Evolutionary conservation across 352 stramenopile genomes (phyloP).

Genomic region (Sclerospora graminicola): DNA sequence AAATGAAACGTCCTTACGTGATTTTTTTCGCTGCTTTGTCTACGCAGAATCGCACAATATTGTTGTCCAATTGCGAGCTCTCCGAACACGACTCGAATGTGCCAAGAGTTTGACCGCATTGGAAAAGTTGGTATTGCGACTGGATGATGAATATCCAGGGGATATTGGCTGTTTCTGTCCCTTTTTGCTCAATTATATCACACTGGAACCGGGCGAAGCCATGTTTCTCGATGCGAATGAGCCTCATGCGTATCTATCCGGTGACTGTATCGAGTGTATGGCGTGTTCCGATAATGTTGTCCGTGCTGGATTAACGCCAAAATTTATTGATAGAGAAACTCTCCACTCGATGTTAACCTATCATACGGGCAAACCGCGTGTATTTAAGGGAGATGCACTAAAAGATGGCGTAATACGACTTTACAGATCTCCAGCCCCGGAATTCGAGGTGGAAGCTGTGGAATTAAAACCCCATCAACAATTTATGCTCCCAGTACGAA

Average conservation of each 20-base stretch:
- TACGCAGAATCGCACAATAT: constrained; percentile 65
- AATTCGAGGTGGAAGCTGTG: constrained; percentile 86
- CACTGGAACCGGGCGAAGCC: constrained; percentile 90
- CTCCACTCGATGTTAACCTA: constrained; percentile 98
- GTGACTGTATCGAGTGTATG: constrained; percentile 97
- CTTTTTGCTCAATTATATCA: constrained; percentile 97
- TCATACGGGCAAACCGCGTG: constrained; percentile 22
- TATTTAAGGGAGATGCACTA: constrained; percentile 19
- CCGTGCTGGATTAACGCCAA: constrained; percentile 95
- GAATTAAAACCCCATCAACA: constrained; percentile 25
- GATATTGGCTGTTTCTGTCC: constrained; percentile 97
- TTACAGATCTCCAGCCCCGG: constrained; percentile 85
- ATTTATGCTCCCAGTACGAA: constrained; percentile 25
- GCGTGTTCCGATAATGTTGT: constrained; percentile 99
- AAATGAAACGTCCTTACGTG: constrained; percentile 35
- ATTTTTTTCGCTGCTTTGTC: constrained; percentile 74
- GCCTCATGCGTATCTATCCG: constrained; percentile 98
- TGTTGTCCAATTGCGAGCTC: constrained; percentile 46
- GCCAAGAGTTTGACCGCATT: constrained; percentile 23
- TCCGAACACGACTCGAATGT: constrained; percentile 71
- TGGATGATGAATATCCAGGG: constrained; percentile 91
- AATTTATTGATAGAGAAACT: constrained; percentile 98
- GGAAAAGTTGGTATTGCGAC: constrained; percentile 83
- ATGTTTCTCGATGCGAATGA: constrained; percentile 98
- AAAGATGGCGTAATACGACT: constrained; percentile 49